Conservation (phyloP, 805 yeast species). For the Myxozyma geophila region DNA sequence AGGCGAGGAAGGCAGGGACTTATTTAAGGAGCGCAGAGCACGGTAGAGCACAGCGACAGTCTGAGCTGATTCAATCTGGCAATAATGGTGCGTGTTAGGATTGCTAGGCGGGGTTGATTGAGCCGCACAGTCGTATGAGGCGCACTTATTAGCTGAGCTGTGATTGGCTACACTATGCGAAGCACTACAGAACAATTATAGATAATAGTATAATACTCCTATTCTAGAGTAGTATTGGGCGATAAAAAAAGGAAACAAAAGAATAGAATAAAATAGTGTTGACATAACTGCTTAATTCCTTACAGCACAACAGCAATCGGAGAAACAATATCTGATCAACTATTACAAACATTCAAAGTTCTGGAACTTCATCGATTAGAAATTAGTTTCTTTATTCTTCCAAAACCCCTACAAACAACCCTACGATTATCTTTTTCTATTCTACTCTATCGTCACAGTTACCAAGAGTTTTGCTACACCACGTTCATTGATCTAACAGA, state of each 20-base stretch:
- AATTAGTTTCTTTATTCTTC: not conserved
- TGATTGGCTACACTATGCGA: constrained; percentile 4
- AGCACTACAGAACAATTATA: too few species aligned
- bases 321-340: not conserved
- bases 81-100: too few species aligned
- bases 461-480: not conserved
- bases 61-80: too few species aligned
- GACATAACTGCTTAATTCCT: too few species aligned
- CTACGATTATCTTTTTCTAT: not conserved
- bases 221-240: too few species aligned
- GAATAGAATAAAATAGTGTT: too few species aligned
- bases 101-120: constrained; percentile 9
- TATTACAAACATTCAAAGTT: not conserved
- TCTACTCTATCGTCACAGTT: not conserved
- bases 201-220: too few species aligned
- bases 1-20: not conserved
- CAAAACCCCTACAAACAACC: not conserved
- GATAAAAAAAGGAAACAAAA: too few species aligned
- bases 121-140: constrained; percentile 15
- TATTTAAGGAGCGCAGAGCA: not conserved
- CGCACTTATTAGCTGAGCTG: constrained; percentile 2
- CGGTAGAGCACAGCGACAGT: not conserved
- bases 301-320: too few species aligned
- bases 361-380: not conserved
- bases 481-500: too few species aligned